Conservation (phyloP, 495 filamentous ascomycete genomes). For the Staphylotrichum longicolle region DNA sequence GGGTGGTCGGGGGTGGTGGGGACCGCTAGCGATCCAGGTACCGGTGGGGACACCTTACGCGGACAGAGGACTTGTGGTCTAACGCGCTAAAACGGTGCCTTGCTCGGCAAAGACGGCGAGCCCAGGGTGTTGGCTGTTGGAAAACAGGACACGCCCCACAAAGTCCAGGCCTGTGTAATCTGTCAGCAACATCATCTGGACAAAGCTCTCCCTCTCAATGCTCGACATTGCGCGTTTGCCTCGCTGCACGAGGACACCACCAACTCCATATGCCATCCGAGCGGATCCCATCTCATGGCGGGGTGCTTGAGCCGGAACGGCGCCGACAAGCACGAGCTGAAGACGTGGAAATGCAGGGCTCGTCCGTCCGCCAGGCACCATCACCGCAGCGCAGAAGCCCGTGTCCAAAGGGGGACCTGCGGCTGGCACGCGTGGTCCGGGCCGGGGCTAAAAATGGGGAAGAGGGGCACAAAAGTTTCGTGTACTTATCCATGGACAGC, state of each 20-base stretch:
- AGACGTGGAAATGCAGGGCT: constrained; percentile 3
- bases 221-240: no score
- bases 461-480: constrained; percentile 10
- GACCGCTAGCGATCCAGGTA: constrained; percentile 14
- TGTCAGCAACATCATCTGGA: no score
- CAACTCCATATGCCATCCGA: no score
- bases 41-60: background rate
- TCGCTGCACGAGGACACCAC: no score
- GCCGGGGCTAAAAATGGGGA: constrained; percentile 25
- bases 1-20: constrained; percentile 11
- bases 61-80: constrained; percentile 11
- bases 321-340: no score
- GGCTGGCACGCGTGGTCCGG: constrained; percentile 28
- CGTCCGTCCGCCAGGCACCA: constrained; percentile 8
- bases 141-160: background rate
- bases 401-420: constrained; percentile 31
- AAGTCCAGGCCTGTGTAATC: no score
- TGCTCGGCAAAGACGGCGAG: background rate
- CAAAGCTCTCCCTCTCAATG: no score
- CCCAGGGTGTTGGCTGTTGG: background rate
- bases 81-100: constrained; percentile 25
- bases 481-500: constrained; percentile 6
- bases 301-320: no score
- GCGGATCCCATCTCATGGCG: no score
- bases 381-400: constrained; percentile 18